These are phyloP conservation scores for Hypoxylon sp. DNA, from an alignment of 2,329 filamentous ascomycete species.

Conservation along the genomic window DNA sequence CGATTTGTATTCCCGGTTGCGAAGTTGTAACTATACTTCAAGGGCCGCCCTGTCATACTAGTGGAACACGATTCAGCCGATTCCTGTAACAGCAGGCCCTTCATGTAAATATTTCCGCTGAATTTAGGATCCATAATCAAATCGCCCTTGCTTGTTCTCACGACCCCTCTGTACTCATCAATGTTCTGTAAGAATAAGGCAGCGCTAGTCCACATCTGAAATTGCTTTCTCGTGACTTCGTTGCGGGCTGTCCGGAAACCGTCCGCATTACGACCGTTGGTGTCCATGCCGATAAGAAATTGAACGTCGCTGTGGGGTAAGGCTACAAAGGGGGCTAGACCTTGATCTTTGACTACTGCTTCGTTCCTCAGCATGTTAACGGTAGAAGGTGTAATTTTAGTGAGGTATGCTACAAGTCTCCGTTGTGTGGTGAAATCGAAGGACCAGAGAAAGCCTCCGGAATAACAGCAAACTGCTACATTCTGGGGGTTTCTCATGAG, in stretches of 20 bases:
- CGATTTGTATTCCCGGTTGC: slow-evolving; percentile 36
- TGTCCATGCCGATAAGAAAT: slow-evolving; percentile 38
- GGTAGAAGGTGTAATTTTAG: slow-evolving; percentile 18
- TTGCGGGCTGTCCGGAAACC: slow-evolving; percentile 6
- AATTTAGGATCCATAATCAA: slow-evolving; percentile 32
- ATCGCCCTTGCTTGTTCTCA: slow-evolving; percentile 31
- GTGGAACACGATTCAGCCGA: slow-evolving; percentile 24
- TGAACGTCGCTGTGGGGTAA: slow-evolving; percentile 31
- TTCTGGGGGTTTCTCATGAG: slow-evolving; percentile 42
- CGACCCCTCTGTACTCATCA: not conserved
- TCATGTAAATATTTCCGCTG: slow-evolving; percentile 40
- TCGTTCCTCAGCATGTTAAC: slow-evolving; percentile 7
- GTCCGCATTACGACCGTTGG: slow-evolving; percentile 20
- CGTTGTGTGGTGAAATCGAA: slow-evolving; percentile 45
- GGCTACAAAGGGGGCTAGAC: slow-evolving; percentile 25
- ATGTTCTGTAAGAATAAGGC: slow-evolving; percentile 36
- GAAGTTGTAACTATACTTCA: slow-evolving; percentile 42
- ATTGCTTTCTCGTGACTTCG: slow-evolving; percentile 19
- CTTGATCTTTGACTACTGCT: slow-evolving; percentile 9
- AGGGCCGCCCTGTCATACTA: slow-evolving; percentile 35
- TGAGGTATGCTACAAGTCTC: slow-evolving; percentile 31
- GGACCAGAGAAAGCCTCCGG: slow-evolving; percentile 42
- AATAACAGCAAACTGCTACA: slow-evolving; percentile 40
- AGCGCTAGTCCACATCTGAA: slow-evolving; percentile 35
- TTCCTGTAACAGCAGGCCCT: slow-evolving; percentile 36